Conservation (phyloP, 257 asterid species). For the Hygrophila difformis region DNA sequence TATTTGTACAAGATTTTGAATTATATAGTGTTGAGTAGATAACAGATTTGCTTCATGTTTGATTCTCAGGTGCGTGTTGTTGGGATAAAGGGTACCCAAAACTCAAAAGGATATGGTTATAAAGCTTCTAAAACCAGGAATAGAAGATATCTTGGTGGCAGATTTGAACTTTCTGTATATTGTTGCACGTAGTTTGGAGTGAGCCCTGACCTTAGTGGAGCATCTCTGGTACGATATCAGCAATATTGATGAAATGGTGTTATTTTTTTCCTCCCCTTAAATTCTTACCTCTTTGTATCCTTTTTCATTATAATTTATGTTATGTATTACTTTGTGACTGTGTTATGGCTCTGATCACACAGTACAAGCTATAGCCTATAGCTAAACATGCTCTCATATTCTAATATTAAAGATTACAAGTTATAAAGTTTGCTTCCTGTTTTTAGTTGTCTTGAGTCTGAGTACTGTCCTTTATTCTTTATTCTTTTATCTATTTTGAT, state of each 20-base stretch:
- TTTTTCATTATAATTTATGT: neutral
- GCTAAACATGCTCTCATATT: too few relatives aligned
- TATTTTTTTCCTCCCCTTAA: neutral
- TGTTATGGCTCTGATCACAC: too few relatives aligned
- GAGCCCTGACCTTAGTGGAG: constrained; percentile 90
- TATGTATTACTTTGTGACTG: too few relatives aligned
- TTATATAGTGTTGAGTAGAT: constrained; percentile 2
- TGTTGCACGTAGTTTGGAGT: constrained; percentile 90
- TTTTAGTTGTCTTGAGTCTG: too few relatives aligned
- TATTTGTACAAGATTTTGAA: neutral
- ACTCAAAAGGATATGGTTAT: constrained; percentile 93
- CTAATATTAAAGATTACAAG: too few relatives aligned
- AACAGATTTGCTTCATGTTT: constrained; percentile 15
- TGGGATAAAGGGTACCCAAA: constrained; percentile 62
- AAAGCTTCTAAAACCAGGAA: constrained; percentile 96
- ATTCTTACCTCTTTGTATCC: constrained; percentile 5
- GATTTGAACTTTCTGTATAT: constrained; percentile 85
- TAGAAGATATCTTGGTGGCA: constrained; percentile 80
- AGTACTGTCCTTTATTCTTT: too few relatives aligned
- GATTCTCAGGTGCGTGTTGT: constrained; percentile 85
- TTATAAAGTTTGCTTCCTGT: too few relatives aligned
- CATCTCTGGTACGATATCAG: constrained; percentile 73
- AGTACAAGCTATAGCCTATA: too few relatives aligned
- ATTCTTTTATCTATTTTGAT: too few relatives aligned
- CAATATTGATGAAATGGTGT: constrained; percentile 10